Base-by-base conservation (phyloP, 345 rosid genomes). In the Citrus glauca region DNA sequence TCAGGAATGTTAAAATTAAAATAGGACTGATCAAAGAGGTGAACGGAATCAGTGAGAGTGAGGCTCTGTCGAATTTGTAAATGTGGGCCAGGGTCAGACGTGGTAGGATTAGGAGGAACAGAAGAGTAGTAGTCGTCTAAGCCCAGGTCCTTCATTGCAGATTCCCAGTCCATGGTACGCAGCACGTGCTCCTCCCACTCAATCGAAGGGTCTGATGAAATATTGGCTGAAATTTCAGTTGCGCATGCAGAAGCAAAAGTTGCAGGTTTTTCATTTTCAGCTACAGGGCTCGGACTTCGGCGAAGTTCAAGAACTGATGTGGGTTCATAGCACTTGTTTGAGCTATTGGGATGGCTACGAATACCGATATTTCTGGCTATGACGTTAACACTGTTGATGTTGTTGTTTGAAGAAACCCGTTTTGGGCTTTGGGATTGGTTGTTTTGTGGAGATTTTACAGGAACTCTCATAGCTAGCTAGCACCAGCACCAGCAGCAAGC, bases 161-260 rank as follows among this genome's bases (percentile, higher is more conserved):
- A 89, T 63, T 96, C 99, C 98, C 97, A 96, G 68, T 94, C 98
- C 87, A 93, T 85, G 72, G 40, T 78, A 59, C 91, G 97, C 59
- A 91, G 83, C 20, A 86, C 88, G 67, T 89, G 90, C 48, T 93
- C 97, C 57, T 87, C 96, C 89, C 85, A 87, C 70, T 85, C 89
- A 27, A 73, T 69, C n/a, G 73, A 33, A 38, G 80, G 75, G 35
- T 78, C 74, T 5, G 74, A 35, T 45, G 50, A 3, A 13, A 45
- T 3, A 32, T 32, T 28, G 20, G 24, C 10, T 1, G 78, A 50
- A 32, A 40, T 68, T 33, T 81, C 82, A 27, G 79, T 14, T 17
- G 73, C 17, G 5, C 17, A 45, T 13, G 17, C 40, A n/a, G 76
- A 60, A 7, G 71, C 76, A 53, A 53, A 24, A 22, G 74, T 60